phyloP scores from a whole-genome alignment of 371 early-diverging fungal species.

The Actinomucor elegans region DNA sequence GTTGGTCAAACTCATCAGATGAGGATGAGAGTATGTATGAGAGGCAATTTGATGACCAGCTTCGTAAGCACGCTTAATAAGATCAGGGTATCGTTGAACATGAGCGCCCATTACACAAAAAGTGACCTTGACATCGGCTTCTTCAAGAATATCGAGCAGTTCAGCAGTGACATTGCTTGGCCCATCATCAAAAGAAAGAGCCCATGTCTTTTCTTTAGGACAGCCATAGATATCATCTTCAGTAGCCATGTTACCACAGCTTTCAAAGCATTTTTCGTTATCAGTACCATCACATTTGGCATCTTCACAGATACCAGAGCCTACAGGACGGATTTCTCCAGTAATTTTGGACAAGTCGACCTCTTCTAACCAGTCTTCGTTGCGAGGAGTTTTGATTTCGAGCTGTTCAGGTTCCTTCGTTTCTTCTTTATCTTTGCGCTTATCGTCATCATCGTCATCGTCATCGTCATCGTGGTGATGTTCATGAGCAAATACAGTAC shows the following conservation, averaged over 20 bases:
- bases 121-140: slow-evolving; percentile 54
- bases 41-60: slow-evolving; percentile 55
- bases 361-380: slow-evolving; percentile 44
- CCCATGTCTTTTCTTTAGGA: slow-evolving; percentile 21
- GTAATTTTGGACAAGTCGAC: slow-evolving; percentile 42
- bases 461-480: slow-evolving; percentile 4
- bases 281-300: slow-evolving; percentile 38
- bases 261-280: slow-evolving; percentile 42
- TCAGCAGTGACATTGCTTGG: slow-evolving; percentile 44
- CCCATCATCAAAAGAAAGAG: slow-evolving; percentile 68
- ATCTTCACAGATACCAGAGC: slow-evolving; percentile 37
- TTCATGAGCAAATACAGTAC: background rate
- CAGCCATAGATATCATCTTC: slow-evolving; percentile 41
- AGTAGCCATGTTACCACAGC: slow-evolving; percentile 35
- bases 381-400: slow-evolving; percentile 6
- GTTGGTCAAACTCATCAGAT: slow-evolving; percentile 36
- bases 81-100: slow-evolving; percentile 22
- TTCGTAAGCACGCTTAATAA: slow-evolving; percentile 41
- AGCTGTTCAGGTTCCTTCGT: background rate
- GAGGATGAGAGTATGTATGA: slow-evolving; percentile 53
- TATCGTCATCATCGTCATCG: background rate
- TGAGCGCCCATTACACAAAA: slow-evolving; percentile 68
- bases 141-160: slow-evolving; percentile 50
- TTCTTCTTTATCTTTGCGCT: background rate
- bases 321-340: slow-evolving; percentile 31